Conservation (phyloP, 768 basidiomycete species). For the Crucibulum laeve region DNA sequence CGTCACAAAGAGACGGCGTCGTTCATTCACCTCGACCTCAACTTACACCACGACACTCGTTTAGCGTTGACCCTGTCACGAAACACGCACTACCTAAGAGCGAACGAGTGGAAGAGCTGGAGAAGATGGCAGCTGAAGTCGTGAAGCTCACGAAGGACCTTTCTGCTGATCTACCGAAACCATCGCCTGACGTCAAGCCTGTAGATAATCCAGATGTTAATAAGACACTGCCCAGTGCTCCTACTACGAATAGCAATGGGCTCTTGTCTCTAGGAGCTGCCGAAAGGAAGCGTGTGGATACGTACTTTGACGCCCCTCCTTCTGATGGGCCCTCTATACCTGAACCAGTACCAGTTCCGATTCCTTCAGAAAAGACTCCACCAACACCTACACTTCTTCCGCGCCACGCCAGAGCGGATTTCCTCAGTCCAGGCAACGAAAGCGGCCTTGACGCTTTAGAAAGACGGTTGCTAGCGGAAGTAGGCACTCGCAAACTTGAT, state of each 20-base stretch:
- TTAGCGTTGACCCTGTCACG: constrained; percentile 33
- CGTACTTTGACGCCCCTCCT: constrained; percentile 13
- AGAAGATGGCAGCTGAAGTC: constrained; percentile 67
- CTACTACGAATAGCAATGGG: constrained; percentile 36
- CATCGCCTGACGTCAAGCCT: constrained; percentile 4
- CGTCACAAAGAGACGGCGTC: constrained; percentile 20
- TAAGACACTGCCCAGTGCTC: constrained; percentile 61
- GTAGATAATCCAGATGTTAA: constrained; percentile 21
- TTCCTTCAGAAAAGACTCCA: constrained; percentile 26
- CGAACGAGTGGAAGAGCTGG: constrained; percentile 63
- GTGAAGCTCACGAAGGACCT: constrained; percentile 29
- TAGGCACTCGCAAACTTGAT: constrained; percentile 60
- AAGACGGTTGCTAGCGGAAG: constrained; percentile 60
- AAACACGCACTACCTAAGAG: constrained; percentile 38
- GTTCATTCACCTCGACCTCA: constrained; percentile 67
- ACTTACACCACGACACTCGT: constrained; percentile 61
- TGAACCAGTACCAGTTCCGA: constrained; percentile 3
- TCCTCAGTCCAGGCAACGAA: constrained; percentile 23
- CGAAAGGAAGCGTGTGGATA: constrained; percentile 23
- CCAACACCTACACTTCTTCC: constrained; percentile 45
- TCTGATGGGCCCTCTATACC: constrained; percentile 4
- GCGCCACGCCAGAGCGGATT: constrained; percentile 15
- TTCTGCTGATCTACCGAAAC: constrained; percentile 32
- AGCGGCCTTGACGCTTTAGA: constrained; percentile 75
- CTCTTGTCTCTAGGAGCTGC: constrained; percentile 2